Evolutionary conservation across 2,329 filamentous ascomycete species (phyloP).

Genomic region (Talaromyces sp.): DNA sequence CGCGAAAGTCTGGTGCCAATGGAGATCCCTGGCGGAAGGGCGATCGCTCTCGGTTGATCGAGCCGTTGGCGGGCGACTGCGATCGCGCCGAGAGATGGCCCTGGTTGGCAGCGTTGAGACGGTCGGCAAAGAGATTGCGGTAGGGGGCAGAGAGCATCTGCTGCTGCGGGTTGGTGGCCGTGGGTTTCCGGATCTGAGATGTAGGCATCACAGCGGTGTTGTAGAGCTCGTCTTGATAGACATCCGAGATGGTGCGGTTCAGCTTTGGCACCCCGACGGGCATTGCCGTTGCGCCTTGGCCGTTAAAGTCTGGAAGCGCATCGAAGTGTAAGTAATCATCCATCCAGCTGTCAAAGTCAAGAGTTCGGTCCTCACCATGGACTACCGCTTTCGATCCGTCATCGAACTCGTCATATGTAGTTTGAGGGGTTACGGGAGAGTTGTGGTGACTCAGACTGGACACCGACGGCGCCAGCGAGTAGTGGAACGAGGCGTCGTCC

Average conservation of each 20-base stretch:
- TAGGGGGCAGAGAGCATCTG: conserved; percentile 42
- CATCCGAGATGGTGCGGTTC: conserved; percentile 78
- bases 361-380: conserved; percentile 49
- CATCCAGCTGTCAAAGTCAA: conserved; percentile 44
- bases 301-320: conserved; percentile 50
- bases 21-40: conserved; percentile 73
- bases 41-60: conserved; percentile 62
- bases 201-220: conserved; percentile 45
- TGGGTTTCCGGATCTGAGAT: conserved; percentile 32
- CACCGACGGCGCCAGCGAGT: conserved; percentile 52
- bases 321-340: conserved; percentile 64
- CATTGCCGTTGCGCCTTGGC: conserved; percentile 25
- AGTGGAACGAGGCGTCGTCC: conserved; percentile 47
- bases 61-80: conserved; percentile 46
- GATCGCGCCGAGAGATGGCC: conserved; percentile 62
- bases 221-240: conserved; percentile 79
- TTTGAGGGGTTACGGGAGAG: conserved; percentile 58
- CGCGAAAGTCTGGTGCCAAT: conserved; percentile 45
- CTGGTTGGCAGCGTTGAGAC: conserved; percentile 72
- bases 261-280: conserved; percentile 62
- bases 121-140: conserved; percentile 63
- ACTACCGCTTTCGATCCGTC: conserved; percentile 45
- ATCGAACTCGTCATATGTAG: conserved; percentile 49
- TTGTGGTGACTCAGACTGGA: conserved; percentile 57
- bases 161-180: conserved; percentile 21